Evolutionary conservation across 345 rosid genomes (phyloP), one percentile per base, ranked within the genome.

Genomic region (Citrus glauca): DNA sequence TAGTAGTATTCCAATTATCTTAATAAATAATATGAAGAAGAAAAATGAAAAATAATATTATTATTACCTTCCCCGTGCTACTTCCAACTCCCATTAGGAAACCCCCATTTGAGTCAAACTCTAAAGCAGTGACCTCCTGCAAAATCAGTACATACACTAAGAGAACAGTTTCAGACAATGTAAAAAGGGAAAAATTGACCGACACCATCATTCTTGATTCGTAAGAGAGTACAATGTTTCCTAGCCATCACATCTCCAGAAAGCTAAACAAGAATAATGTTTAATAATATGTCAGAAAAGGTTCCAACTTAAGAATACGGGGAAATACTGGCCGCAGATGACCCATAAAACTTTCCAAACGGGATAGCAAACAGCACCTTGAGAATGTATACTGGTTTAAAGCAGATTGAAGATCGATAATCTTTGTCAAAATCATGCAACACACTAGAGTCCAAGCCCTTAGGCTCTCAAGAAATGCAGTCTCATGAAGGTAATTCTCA

Each of bases 51-150:
- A 5, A n/a, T 40, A 55, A 53, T 17, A 5, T 16, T 28, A 56
- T 16, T 25, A 65, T 28, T 87, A 96, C 99, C 98, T 92, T 91
- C 85, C 99, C 99, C 27, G 81, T 75, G 76, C 95, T 89, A 86
- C 97, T 96, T 76, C 99, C 99, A 65, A 92, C 97, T 80, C 91
- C 97, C 89, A 95, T 82, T 72, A 86, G 83, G 81, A 86, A 93
- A 77, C 98, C 99, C 63, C 92, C 96, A 77, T 83, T 90, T 59
- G 84, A 90, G 82, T 90, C 99, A 87, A 94, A 96, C 80, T 89
- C 89, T 76, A 96, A 77, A 45, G 97, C 95, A 79, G 95, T 94
- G 70, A 96, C 97, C 83, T 91, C 99, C 98, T 96, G 83, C 62
- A 78, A 83, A 78, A 33, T 66, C 61, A 75, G 62, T 71, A 71